A percentile compares a stretch with the other conserved stretches of the same genome.
phyloP scores from a whole-genome alignment of 805 yeast species.

The Candida pini region DNA sequence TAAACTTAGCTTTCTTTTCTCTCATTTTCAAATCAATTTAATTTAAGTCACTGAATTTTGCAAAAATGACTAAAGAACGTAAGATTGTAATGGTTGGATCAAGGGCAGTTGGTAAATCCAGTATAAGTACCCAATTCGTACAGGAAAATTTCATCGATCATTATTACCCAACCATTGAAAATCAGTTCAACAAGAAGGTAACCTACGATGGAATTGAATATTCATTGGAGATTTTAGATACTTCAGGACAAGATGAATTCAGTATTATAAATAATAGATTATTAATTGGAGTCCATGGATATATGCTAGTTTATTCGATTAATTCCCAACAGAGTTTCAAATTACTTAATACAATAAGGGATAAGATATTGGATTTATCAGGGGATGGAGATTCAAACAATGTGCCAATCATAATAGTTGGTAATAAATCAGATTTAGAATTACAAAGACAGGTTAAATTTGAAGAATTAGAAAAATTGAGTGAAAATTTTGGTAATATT shows the following conservation, averaged over 20 bases:
- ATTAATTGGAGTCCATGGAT: slow-evolving; percentile 78
- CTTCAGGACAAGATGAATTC: slow-evolving; percentile 92
- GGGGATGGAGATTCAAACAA: slow-evolving; percentile 40
- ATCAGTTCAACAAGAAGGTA: slow-evolving; percentile 69
- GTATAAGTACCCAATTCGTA: slow-evolving; percentile 77
- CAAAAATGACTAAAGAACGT: slow-evolving; percentile 41
- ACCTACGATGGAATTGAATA: slow-evolving; percentile 68
- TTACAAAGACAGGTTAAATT: slow-evolving; percentile 51
- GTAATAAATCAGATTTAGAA: slow-evolving; percentile 50
- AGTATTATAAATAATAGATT: slow-evolving; percentile 74
- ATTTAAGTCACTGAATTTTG: too few species aligned
- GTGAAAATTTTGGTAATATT: slow-evolving; percentile 36
- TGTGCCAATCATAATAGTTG: slow-evolving; percentile 43
- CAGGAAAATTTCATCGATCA: slow-evolving; percentile 86
- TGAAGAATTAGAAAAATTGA: slow-evolving; percentile 44
- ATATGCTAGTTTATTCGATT: slow-evolving; percentile 75
- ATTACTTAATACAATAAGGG: slow-evolving; percentile 68
- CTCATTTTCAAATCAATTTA: too few species aligned
- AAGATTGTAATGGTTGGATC: slow-evolving; percentile 86
- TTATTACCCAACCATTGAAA: slow-evolving; percentile 88
- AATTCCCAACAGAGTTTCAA: slow-evolving; percentile 75
- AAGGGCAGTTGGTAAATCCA: slow-evolving; percentile 83
- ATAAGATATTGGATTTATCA: slow-evolving; percentile 69
- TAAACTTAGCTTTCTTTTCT: too few species aligned
- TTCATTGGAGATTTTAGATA: slow-evolving; percentile 79